These are phyloP conservation scores for Candida incommunis DNA, from an alignment of 805 yeast genomes.

Conservation along the genomic window DNA sequence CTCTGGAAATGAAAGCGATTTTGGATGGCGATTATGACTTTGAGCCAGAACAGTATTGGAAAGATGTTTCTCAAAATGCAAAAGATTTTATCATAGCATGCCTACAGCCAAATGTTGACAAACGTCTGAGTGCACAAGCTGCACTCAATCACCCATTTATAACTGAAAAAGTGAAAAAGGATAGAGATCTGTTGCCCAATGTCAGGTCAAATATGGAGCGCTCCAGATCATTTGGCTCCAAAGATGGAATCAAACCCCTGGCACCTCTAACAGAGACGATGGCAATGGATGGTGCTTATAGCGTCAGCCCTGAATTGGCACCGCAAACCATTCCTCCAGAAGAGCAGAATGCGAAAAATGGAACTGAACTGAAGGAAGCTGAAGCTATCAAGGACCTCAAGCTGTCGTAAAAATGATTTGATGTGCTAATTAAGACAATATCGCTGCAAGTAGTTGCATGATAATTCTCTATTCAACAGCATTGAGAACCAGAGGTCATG, in stretches of 20 bases:
- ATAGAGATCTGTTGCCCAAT: conserved; percentile 21
- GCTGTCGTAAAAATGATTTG: too few species aligned
- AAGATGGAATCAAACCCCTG: neutral
- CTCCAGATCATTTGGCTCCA: neutral
- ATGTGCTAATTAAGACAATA: too few species aligned
- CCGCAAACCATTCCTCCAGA: neutral
- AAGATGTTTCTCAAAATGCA: conserved; percentile 35
- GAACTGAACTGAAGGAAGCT: neutral
- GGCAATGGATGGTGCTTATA: conserved; percentile 22
- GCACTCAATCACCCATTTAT: conserved; percentile 34
- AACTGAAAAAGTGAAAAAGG: conserved; percentile 13
- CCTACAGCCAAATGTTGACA: conserved; percentile 29
- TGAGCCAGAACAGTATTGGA: conserved; percentile 49
- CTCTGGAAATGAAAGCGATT: conserved; percentile 56
- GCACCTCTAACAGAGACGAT: neutral
- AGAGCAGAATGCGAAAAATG: neutral
- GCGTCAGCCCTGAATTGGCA: conserved; percentile 14
- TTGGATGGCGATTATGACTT: conserved; percentile 39
- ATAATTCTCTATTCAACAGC: too few species aligned
- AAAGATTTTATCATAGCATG: conserved; percentile 45
- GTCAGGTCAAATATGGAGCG: conserved; percentile 12
- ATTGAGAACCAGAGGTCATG: too few species aligned
- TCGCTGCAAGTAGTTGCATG: too few species aligned
- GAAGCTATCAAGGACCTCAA: neutral
- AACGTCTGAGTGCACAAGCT: conserved; percentile 33